phyloP scores from a whole-genome alignment of 2,329 filamentous ascomycete genomes.

The Thelonectria olida region DNA sequence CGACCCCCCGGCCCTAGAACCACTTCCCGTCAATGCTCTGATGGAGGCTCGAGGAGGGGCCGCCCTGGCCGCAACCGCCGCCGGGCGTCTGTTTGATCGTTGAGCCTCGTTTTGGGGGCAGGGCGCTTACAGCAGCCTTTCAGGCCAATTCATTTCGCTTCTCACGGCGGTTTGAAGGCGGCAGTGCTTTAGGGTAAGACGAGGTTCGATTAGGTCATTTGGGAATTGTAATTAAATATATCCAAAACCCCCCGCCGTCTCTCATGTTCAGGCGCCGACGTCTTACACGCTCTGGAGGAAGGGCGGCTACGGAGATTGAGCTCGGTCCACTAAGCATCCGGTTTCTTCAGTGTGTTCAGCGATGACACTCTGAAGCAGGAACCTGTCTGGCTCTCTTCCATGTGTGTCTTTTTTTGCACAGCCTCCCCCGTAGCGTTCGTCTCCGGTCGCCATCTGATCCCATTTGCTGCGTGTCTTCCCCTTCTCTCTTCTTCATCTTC shows the following conservation, averaged over 20 bases:
- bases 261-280: slow-evolving; percentile 27
- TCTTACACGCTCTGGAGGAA: too few relatives aligned
- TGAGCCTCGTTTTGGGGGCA: not conserved
- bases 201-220: not conserved
- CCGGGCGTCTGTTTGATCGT: slow-evolving; percentile 13
- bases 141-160: not conserved
- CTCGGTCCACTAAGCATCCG: slow-evolving; percentile 28
- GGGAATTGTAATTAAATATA: not conserved
- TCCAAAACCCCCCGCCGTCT: not conserved
- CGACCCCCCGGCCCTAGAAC: slow-evolving; percentile 12
- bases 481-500: not conserved
- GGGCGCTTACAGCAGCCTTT: slow-evolving; percentile 16
- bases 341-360: slow-evolving; percentile 8
- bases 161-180: not conserved
- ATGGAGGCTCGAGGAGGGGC: not conserved
- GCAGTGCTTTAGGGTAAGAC: slow-evolving; percentile 8
- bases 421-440: slow-evolving; percentile 22
- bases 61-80: slow-evolving; percentile 3
- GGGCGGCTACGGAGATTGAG: slow-evolving; percentile 40
- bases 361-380: too few relatives aligned
- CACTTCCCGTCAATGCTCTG: not conserved
- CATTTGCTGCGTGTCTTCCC: not conserved
- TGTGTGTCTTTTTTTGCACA: not conserved
- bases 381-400: not conserved
- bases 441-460: not conserved